These are phyloP conservation scores for Lumnitzera littorea DNA, from an alignment of 345 rosid genomes.

Conservation along the genomic window DNA sequence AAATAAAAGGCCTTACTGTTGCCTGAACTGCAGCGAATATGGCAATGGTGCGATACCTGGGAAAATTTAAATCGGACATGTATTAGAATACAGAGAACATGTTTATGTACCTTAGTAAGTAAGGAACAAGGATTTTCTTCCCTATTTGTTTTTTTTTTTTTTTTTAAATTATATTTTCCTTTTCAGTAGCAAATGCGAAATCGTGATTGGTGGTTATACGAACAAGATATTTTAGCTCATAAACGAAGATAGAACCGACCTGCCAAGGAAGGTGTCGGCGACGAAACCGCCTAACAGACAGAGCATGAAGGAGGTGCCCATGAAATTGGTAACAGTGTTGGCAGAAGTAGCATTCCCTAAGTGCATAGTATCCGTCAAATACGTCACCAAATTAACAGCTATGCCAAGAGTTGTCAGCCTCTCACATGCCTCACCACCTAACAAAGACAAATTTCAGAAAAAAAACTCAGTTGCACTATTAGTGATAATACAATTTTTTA, in stretches of 20 bases:
- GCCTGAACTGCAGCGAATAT: slow-evolving; percentile 84
- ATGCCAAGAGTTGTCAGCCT: slow-evolving; percentile 70
- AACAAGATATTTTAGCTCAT: too few relatives aligned
- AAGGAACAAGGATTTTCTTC: too few relatives aligned
- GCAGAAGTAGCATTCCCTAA: slow-evolving; percentile 60
- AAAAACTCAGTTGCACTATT: not conserved
- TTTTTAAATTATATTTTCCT: too few relatives aligned
- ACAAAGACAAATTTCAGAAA: not conserved
- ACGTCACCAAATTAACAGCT: slow-evolving; percentile 72
- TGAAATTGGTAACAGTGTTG: slow-evolving; percentile 55
- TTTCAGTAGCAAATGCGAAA: too few relatives aligned
- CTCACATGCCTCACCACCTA: slow-evolving; percentile 60
- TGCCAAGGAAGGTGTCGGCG: slow-evolving; percentile 64
- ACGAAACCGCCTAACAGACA: slow-evolving; percentile 69
- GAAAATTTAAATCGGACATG: slow-evolving; percentile 4
- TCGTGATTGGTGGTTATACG: too few relatives aligned
- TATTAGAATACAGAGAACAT: too few relatives aligned
- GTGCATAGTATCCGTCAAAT: slow-evolving; percentile 56
- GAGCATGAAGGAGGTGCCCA: slow-evolving; percentile 61
- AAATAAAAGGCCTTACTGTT: slow-evolving; percentile 28
- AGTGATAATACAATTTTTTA: not conserved
- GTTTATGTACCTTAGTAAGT: too few relatives aligned
- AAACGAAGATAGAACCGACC: slow-evolving; percentile 13
- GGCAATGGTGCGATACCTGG: slow-evolving; percentile 78
- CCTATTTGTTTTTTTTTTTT: too few relatives aligned